Percentiles rank a stretch among this genome's conserved stretches.
These are phyloP conservation scores for Carnegiea gigantea DNA, from an alignment of 179 eudicot genomes.

Conservation along the genomic window DNA sequence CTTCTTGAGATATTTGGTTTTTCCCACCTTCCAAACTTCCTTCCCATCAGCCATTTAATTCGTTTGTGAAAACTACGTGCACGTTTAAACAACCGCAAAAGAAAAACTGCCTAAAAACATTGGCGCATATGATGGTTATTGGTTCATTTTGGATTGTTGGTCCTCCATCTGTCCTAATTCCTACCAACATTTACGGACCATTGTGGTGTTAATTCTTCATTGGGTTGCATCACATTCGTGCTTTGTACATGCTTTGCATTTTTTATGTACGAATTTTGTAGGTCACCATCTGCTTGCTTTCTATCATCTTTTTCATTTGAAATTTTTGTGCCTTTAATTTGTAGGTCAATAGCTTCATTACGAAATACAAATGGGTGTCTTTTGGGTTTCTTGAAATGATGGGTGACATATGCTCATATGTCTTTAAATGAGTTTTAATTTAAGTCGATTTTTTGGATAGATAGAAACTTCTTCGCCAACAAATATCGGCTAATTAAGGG, in stretches of 20 bases:
- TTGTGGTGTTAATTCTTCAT: neutral
- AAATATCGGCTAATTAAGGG: too few relatives aligned
- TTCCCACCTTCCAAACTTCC: neutral
- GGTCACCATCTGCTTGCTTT: neutral
- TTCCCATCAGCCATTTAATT: neutral
- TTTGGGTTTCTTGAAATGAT: too few relatives aligned
- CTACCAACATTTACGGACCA: neutral
- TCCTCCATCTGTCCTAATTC: neutral
- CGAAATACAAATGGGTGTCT: too few relatives aligned
- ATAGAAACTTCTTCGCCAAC: too few relatives aligned
- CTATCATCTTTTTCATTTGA: neutral
- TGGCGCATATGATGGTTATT: neutral
- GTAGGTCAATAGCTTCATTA: too few relatives aligned
- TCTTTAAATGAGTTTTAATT: too few relatives aligned
- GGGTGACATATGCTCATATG: too few relatives aligned
- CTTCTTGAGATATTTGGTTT: neutral
- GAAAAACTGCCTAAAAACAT: too few relatives aligned
- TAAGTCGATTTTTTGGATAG: too few relatives aligned
- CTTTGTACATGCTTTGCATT: too few relatives aligned
- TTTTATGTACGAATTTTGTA: neutral
- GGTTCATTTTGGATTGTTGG: neutral
- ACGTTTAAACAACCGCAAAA: conserved; percentile 1
- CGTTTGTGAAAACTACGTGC: neutral
- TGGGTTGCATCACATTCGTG: too few relatives aligned
- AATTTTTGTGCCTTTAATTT: neutral